A percentile compares a stretch with the other conserved stretches of the same genome.
These are phyloP conservation scores for Lactarius akahatsu DNA, from an alignment of 768 basidiomycete species.

Conservation along the genomic window DNA sequence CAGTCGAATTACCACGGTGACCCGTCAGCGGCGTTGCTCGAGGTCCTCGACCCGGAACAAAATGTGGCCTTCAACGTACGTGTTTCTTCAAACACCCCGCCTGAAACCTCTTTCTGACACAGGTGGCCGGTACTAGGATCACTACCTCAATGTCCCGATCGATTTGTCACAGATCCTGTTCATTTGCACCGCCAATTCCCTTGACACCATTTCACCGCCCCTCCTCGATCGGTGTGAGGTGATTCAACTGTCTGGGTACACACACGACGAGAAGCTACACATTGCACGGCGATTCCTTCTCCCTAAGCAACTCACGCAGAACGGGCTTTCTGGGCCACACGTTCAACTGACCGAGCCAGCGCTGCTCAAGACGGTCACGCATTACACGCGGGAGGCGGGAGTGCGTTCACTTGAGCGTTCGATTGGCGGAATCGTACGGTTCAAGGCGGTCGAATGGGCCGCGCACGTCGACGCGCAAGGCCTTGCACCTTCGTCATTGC, in stretches of 20 bases:
- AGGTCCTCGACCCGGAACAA: conserved; percentile 93
- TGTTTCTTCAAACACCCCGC: conserved; percentile 31
- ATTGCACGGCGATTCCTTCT: conserved; percentile 86
- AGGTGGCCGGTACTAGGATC: conserved; percentile 48
- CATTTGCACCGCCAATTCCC: conserved; percentile 88
- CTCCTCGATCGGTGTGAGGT: conserved; percentile 85
- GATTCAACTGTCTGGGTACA: conserved; percentile 81
- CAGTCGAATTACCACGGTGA: conserved; percentile 89
- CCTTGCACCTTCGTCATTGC: conserved; percentile 28
- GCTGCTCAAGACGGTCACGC: conserved; percentile 67
- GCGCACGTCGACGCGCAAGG: conserved; percentile 51
- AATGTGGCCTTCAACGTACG: conserved; percentile 76
- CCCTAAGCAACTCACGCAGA: conserved; percentile 81
- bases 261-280: conserved; percentile 89
- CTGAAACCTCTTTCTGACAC: not conserved
- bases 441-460: conserved; percentile 90
- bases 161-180: conserved; percentile 84
- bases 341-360: conserved; percentile 69
- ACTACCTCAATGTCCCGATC: conserved; percentile 82
- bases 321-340: conserved; percentile 64
- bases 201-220: conserved; percentile 86
- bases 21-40: conserved; percentile 85
- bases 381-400: conserved; percentile 89
- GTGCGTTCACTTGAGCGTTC: conserved; percentile 88
- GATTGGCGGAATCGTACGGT: conserved; percentile 81